phyloP scores from a whole-genome alignment of 768 basidiomycete species.

The Ramaria sp. region DNA sequence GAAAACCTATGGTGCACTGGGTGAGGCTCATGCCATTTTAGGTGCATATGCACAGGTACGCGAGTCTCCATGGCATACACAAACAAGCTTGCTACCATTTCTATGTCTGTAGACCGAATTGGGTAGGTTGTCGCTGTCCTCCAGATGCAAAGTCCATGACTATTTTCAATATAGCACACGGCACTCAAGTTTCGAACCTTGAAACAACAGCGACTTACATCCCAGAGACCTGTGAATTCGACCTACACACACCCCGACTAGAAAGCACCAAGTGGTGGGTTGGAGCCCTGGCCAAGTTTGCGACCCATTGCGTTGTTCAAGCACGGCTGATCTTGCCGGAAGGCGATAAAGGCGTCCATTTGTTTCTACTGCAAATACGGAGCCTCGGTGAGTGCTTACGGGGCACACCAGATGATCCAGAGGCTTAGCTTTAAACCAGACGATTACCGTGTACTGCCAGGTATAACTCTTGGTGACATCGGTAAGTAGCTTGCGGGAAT shows the following conservation, averaged over 20 bases:
- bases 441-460: slow-evolving; percentile 47
- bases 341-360: slow-evolving; percentile 57
- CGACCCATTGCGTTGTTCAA: slow-evolving; percentile 68
- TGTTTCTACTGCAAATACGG: slow-evolving; percentile 64
- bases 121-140: slow-evolving; percentile 19
- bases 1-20: slow-evolving; percentile 38
- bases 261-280: slow-evolving; percentile 82
- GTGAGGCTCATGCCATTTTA: slow-evolving; percentile 45
- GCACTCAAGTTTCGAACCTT: slow-evolving; percentile 53
- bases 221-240: slow-evolving; percentile 56
- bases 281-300: slow-evolving; percentile 57
- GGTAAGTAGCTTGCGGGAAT: slow-evolving; percentile 23
- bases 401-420: not conserved
- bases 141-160: not conserved
- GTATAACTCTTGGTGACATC: slow-evolving; percentile 60
- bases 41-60: slow-evolving; percentile 20
- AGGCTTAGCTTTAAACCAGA: slow-evolving; percentile 25
- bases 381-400: slow-evolving; percentile 35
- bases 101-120: slow-evolving; percentile 67
- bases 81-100: not conserved
- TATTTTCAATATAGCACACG: slow-evolving; percentile 29
- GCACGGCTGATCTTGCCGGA: slow-evolving; percentile 59
- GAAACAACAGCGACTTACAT: slow-evolving; percentile 73
- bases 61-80: slow-evolving; percentile 10
- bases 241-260: slow-evolving; percentile 63